These are phyloP conservation scores for Carnegiea gigantea DNA, from an alignment of 179 eudicot species.

Conservation along the genomic window DNA sequence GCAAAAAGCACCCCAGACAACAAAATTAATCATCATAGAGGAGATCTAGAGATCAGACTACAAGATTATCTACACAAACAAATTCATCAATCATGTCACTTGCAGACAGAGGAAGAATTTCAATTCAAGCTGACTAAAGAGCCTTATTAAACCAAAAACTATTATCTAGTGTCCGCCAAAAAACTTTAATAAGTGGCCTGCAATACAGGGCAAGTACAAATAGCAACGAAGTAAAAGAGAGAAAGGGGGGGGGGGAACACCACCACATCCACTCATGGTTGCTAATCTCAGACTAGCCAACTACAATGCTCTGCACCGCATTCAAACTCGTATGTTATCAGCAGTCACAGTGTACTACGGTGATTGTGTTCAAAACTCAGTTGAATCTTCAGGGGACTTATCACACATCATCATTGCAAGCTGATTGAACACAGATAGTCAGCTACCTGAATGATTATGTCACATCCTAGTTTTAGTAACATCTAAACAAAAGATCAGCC, in stretches of 20 bases:
- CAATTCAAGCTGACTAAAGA: background rate
- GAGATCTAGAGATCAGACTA: background rate
- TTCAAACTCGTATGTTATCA: constrained; percentile 23
- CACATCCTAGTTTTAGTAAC: constrained; percentile 20
- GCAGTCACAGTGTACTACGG: constrained; percentile 20
- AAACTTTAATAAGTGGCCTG: constrained; percentile 5
- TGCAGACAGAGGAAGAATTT: background rate
- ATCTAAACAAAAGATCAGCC: constrained; percentile 1
- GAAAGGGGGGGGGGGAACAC: background rate
- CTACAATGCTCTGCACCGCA: constrained; percentile 17
- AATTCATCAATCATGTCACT: background rate
- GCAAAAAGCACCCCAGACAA: background rate
- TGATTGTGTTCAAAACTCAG: constrained; percentile 28
- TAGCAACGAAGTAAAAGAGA: background rate
- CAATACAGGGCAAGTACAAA: background rate
- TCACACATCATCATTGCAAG: constrained; percentile 82
- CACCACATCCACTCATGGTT: constrained; percentile 5
- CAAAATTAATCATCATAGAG: too few species aligned
- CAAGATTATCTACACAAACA: background rate
- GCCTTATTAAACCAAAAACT: background rate
- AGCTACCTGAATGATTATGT: constrained; percentile 27
- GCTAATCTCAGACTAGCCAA: constrained; percentile 19
- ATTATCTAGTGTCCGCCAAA: background rate
- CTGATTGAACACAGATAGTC: constrained; percentile 51
- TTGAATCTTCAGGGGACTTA: constrained; percentile 43